A percentile compares a stretch with the other conserved stretches of the same genome.
phyloP scores from a whole-genome alignment of 2,329 filamentous ascomycete genomes.

The Alternaria burnsii region DNA sequence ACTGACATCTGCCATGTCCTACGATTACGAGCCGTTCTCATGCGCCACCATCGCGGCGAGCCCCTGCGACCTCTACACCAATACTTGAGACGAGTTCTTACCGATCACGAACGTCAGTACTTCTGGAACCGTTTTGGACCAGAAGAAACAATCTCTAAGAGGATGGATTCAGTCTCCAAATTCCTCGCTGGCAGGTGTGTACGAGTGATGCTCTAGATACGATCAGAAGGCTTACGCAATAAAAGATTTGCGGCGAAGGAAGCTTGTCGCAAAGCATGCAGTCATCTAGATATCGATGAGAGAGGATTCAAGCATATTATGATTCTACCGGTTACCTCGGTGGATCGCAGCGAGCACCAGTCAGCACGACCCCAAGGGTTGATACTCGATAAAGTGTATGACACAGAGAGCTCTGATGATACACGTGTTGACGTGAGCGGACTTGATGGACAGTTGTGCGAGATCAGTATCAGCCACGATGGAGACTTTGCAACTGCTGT shows the following conservation, averaged over 20 bases:
- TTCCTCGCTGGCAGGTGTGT: constrained; percentile 50
- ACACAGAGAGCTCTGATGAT: constrained; percentile 3
- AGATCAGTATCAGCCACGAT: constrained; percentile 87
- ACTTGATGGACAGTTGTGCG: constrained; percentile 62
- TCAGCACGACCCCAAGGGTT: constrained; percentile 37
- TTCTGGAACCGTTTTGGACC: constrained; percentile 42
- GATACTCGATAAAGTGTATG: constrained; percentile 30
- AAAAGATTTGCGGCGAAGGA: constrained; percentile 61
- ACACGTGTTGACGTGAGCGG: constrained; percentile 13
- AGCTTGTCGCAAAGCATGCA: constrained; percentile 58
- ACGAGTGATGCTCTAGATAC: neutral
- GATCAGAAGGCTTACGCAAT: constrained; percentile 10
- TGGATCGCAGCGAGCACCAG: constrained; percentile 10
- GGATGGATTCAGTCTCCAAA: constrained; percentile 28
- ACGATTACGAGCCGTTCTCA: constrained; percentile 70
- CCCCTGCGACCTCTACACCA: constrained; percentile 17
- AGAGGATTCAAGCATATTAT: constrained; percentile 51
- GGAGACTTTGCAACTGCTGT: constrained; percentile 79
- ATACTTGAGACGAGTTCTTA: constrained; percentile 40
- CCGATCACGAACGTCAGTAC: constrained; percentile 42
- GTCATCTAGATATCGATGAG: constrained; percentile 28
- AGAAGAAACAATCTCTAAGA: constrained; percentile 11
- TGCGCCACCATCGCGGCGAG: constrained; percentile 18
- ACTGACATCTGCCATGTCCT: constrained; percentile 79
- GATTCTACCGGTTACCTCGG: constrained; percentile 41